These are phyloP conservation scores for Rusavskia elegans DNA, from an alignment of 495 filamentous ascomycete genomes.

Conservation along the genomic window DNA sequence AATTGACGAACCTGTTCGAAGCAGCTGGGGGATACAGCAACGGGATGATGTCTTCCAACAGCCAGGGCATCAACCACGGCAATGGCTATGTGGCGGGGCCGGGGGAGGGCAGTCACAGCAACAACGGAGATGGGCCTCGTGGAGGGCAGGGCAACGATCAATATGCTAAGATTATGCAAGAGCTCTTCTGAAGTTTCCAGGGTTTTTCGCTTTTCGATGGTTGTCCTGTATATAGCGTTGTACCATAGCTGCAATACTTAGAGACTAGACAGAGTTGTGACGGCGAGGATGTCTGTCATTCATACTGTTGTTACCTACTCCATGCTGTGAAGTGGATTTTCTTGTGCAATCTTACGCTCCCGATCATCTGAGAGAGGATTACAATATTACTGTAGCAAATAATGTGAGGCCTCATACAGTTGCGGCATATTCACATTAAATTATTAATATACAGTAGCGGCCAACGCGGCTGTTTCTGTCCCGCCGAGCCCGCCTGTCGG, in stretches of 20 bases:
- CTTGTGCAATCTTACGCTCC: too few relatives aligned
- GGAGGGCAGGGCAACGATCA: slow-evolving; percentile 44
- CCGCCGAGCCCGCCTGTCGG: too few relatives aligned
- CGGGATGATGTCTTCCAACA: slow-evolving; percentile 22
- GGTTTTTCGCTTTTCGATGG: not conserved
- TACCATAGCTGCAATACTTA: not conserved
- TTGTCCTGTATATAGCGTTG: not conserved
- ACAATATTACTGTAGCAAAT: too few relatives aligned
- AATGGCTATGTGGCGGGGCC: slow-evolving; percentile 27
- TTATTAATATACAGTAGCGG: too few relatives aligned
- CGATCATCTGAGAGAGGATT: too few relatives aligned
- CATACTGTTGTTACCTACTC: too few relatives aligned
- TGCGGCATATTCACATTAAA: too few relatives aligned
- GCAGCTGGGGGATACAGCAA: slow-evolving; percentile 43
- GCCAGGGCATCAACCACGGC: slow-evolving; percentile 22
- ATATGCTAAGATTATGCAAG: slow-evolving; percentile 43
- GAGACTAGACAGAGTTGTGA: too few relatives aligned
- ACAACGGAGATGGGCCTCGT: slow-evolving; percentile 30
- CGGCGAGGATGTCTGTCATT: too few relatives aligned
- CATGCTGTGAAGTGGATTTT: too few relatives aligned
- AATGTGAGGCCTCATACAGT: too few relatives aligned
- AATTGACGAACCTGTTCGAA: slow-evolving; percentile 55
- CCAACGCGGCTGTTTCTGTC: too few relatives aligned
- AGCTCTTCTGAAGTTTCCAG: slow-evolving; percentile 36
- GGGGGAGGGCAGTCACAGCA: slow-evolving; percentile 29